A percentile compares a stretch with the other conserved stretches of the same genome.
These are phyloP conservation scores for Colletotrichum agaves DNA, from an alignment of 2,329 filamentous ascomycete species.

Conservation along the genomic window DNA sequence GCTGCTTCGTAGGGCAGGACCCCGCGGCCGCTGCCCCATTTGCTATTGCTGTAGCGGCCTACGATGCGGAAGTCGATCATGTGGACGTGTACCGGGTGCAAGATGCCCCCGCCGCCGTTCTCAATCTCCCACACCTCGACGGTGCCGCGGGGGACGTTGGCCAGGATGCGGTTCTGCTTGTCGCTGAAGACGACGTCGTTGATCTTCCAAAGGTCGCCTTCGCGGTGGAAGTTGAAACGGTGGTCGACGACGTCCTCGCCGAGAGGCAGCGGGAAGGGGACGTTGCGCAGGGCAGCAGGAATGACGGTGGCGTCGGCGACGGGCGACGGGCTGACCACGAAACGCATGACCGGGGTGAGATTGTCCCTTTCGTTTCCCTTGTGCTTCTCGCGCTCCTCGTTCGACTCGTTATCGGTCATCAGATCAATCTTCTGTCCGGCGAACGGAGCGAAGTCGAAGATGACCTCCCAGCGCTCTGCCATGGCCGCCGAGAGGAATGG, in stretches of 20 bases:
- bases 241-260: constrained; percentile 50
- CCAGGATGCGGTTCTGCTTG: constrained; percentile 58
- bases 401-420: constrained; percentile 36
- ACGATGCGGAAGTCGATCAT: constrained; percentile 68
- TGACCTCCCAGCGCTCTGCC: constrained; percentile 68
- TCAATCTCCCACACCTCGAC: constrained; percentile 61
- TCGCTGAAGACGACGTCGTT: constrained; percentile 61
- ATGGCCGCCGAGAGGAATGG: constrained; percentile 58
- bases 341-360: constrained; percentile 62
- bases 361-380: constrained; percentile 60
- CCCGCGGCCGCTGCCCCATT: constrained; percentile 47
- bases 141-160: constrained; percentile 57
- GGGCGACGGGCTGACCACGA: constrained; percentile 54
- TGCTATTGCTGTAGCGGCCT: constrained; percentile 49
- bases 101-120: constrained; percentile 60
- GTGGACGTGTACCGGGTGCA: constrained; percentile 68
- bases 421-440: constrained; percentile 59
- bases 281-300: constrained; percentile 47
- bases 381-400: constrained; percentile 39
- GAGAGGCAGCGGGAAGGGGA: constrained; percentile 49
- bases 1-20: constrained; percentile 64
- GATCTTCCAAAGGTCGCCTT: constrained; percentile 58
- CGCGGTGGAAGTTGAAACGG: constrained; percentile 57
- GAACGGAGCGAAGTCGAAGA: constrained; percentile 64
- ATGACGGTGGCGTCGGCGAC: constrained; percentile 51